Evolutionary conservation across 148 eudicot species (phyloP).

Genomic region (Vaccinium macrocarpon): DNA sequence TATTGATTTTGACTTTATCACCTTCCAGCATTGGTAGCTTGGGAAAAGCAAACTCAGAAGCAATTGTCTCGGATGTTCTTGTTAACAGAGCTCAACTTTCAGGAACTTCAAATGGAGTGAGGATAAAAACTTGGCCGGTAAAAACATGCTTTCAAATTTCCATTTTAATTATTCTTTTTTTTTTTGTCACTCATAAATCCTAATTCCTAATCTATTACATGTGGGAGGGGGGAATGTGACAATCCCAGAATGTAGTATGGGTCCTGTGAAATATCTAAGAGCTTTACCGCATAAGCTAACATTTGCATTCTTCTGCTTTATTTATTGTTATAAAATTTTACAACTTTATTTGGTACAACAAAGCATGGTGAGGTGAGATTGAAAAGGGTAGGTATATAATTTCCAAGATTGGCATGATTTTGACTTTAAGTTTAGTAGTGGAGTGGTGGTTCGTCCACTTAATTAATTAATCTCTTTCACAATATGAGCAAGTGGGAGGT

Average conservation of each 20-base stretch:
- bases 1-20: neutral
- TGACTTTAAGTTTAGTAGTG: neutral
- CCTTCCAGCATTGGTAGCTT: constrained; percentile 85
- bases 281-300: too few relatives aligned
- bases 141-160: neutral
- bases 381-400: neutral
- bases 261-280: too few relatives aligned
- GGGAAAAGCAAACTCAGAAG: constrained; percentile 52
- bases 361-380: neutral
- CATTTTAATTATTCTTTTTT: too few relatives aligned
- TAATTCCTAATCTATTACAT: too few relatives aligned
- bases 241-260: too few relatives aligned
- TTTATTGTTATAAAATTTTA: neutral
- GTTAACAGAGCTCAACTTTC: constrained; percentile 55
- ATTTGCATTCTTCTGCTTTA: neutral
- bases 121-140: constrained; percentile 99
- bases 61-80: constrained; percentile 57
- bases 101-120: constrained; percentile 77
- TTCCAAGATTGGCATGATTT: neutral
- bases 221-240: too few relatives aligned
- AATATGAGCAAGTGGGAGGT: neutral
- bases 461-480: neutral
- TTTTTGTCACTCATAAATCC: too few relatives aligned
- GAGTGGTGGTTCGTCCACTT: neutral
- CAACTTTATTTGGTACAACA: neutral